Base-by-base conservation (phyloP, 371 early-diverging fungal species). In the Mucor sp. region DNA sequence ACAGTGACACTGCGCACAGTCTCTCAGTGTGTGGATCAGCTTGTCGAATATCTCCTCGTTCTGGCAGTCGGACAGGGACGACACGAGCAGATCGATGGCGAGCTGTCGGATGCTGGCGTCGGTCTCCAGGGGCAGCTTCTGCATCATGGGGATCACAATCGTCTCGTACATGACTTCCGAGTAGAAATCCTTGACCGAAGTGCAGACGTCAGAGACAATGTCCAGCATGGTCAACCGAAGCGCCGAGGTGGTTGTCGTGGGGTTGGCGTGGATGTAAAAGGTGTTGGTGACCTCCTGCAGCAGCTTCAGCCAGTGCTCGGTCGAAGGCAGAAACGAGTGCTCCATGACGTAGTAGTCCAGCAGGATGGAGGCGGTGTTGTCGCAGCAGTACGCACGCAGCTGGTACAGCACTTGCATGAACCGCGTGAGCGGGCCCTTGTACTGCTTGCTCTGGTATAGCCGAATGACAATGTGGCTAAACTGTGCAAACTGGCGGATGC, bases 261-360 rank as follows among this genome's bases (percentile, higher is more conserved):
- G 71, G 56, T 65, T 74, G 37, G 63, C 81, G 66, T 74, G 63
- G 64, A 87, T 83, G 43, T 83, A 89, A 53, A 89, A 93, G 6
- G 83, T 74, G 19, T 82, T 79, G 44, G 84, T 78, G 17, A 89
- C 66, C 58, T 85, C 85, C 39, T 77, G 73, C 19, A 92, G 73
- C n/a, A 80, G 69, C 19, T 76, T 79, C 9, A 89, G 67, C 89
- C 91, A 92, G 66, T 81, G 69, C 12, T 86, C 78, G 30, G 88
- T 83, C 25, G 89, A 90, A 12, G 92, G 90, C 28, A 89, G 78
- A 41, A 91, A 79, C 7, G 77, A 65, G 37, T 91, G 90, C 47
- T 90, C 89, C 0, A 68, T 63, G 25, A 88, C 84, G 60, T 90
- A 85, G 47, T 90, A 87, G 15, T 78, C 79, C 60, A 91, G 73